Evolutionary conservation across 176 grass and related monocot species (phyloP).

Genomic region (Carex littledalei): DNA sequence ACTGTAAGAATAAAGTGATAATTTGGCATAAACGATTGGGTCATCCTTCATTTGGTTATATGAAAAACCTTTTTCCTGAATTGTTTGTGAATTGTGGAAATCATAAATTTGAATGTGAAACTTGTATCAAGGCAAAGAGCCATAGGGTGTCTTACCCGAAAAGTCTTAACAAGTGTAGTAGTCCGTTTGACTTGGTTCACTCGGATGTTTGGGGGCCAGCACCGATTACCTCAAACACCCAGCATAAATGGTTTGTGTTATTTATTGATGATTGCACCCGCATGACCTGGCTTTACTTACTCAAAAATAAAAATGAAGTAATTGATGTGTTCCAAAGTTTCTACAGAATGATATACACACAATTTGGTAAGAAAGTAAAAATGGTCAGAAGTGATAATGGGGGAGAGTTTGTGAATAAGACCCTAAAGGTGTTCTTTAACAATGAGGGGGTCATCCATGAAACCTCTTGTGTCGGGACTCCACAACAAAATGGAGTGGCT

Average conservation of each 20-base stretch:
- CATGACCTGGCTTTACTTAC: neutral
- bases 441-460: neutral
- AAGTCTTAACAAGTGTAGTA: neutral
- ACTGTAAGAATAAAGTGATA: neutral
- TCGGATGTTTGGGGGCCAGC: neutral
- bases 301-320: neutral
- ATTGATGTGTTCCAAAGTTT: neutral
- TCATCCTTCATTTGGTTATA: neutral
- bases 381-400: neutral
- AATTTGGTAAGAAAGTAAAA: neutral
- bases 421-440: neutral
- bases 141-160: neutral
- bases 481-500: neutral
- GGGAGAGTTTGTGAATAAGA: neutral
- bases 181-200: constrained; percentile 11
- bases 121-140: neutral
- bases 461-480: neutral
- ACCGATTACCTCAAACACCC: neutral
- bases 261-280: neutral
- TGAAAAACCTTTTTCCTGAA: neutral
- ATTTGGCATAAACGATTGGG: neutral
- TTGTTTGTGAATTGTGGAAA: neutral
- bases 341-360: neutral
- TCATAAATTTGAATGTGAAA: neutral
- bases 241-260: neutral